These are phyloP conservation scores for Mucor circinelloides DNA, from an alignment of 371 early-diverging fungal species.

Conservation along the genomic window DNA sequence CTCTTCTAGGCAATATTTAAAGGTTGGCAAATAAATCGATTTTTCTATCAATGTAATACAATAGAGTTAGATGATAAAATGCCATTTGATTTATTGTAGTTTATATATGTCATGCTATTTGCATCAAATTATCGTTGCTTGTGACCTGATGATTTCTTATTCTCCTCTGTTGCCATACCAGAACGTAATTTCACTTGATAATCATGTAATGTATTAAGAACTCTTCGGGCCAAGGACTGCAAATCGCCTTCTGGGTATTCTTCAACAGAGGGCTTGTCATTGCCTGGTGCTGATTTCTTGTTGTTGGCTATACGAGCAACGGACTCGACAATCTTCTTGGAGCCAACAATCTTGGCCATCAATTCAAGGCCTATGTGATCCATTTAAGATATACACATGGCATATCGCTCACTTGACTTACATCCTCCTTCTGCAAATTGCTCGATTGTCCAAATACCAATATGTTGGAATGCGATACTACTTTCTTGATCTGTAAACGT, in stretches of 20 bases:
- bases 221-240: constrained; percentile 38
- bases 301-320: constrained; percentile 33
- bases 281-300: neutral
- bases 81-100: neutral
- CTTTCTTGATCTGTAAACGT: constrained; percentile 68
- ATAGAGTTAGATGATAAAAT: neutral
- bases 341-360: constrained; percentile 25
- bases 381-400: neutral
- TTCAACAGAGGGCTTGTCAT: neutral
- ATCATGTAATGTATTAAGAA: constrained; percentile 19
- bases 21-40: neutral
- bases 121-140: constrained; percentile 1
- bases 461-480: constrained; percentile 79
- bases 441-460: constrained; percentile 89
- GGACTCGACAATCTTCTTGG: constrained; percentile 33
- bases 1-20: neutral
- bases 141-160: constrained; percentile 4
- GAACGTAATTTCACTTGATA: neutral
- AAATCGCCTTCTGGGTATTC: constrained; percentile 36
- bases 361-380: constrained; percentile 27
- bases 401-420: constrained; percentile 1
- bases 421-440: constrained; percentile 77
- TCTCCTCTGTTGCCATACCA: neutral
- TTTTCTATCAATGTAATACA: constrained; percentile 4
- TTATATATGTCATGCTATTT: neutral